Percentiles rank a stretch among this genome's conserved stretches.
phyloP scores from a whole-genome alignment of 306 rosid genomes.

The Styphnolobium japonicum region DNA sequence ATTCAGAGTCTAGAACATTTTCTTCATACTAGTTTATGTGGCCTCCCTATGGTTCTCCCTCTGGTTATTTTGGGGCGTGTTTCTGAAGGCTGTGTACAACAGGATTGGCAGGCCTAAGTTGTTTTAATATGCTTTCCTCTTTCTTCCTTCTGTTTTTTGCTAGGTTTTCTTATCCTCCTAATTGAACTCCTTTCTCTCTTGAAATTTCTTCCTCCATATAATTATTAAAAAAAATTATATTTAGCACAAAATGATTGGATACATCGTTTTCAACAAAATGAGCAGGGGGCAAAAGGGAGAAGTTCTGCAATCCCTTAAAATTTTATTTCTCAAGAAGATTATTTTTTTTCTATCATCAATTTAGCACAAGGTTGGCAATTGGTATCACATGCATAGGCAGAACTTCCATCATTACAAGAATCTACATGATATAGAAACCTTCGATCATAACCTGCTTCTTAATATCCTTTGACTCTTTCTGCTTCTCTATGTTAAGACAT shows the following conservation, averaged over 20 bases:
- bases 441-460: neutral
- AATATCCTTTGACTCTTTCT: neutral
- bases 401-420: neutral
- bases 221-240: neutral
- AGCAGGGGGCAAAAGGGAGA: neutral
- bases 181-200: neutral
- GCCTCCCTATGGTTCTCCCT: neutral
- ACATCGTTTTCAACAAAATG: neutral
- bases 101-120: neutral
- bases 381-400: neutral
- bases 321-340: neutral
- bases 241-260: neutral
- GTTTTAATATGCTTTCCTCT: neutral
- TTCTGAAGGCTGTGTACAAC: neutral
- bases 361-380: neutral
- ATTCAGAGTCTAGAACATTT: too few relatives aligned
- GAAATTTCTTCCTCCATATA: neutral
- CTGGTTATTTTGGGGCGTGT: neutral
- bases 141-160: neutral
- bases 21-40: neutral
- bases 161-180: neutral
- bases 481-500: neutral
- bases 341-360: neutral
- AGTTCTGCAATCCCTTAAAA: neutral
- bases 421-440: neutral